These are phyloP conservation scores for Verticillium dahliae DNA, from an alignment of 2,329 filamentous ascomycete genomes.

Conservation along the genomic window DNA sequence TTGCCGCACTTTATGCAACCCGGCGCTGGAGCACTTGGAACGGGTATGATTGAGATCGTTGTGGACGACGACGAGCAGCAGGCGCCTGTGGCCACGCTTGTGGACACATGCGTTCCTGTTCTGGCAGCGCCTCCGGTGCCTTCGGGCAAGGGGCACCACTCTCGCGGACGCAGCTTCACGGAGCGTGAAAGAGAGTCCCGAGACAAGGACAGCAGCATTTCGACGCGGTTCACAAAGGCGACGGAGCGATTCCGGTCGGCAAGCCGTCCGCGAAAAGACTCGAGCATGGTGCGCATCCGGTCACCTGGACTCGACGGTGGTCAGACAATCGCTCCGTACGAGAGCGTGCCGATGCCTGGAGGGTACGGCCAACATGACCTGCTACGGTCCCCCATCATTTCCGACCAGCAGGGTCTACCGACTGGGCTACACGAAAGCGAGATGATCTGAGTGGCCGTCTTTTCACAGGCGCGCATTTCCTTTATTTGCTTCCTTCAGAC, in stretches of 20 bases:
- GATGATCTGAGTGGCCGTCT: constrained; percentile 38
- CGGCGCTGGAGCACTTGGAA: constrained; percentile 36
- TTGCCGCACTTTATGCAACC: constrained; percentile 37
- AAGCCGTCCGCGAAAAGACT: constrained; percentile 44
- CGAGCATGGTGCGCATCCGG: constrained; percentile 21
- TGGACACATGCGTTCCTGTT: constrained; percentile 37
- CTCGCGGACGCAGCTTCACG: constrained; percentile 49
- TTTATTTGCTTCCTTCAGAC: neutral
- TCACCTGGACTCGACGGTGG: constrained; percentile 31
- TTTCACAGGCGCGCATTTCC: neutral
- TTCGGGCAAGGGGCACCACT: constrained; percentile 33
- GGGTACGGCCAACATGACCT: constrained; percentile 3
- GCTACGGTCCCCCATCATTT: neutral
- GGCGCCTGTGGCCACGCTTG: constrained; percentile 24
- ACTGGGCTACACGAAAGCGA: constrained; percentile 48
- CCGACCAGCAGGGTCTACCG: constrained; percentile 28
- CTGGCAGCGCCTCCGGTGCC: constrained; percentile 38
- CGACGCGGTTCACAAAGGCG: constrained; percentile 48
- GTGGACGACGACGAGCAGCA: constrained; percentile 51
- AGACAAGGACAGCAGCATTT: constrained; percentile 34
- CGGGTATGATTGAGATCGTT: constrained; percentile 59
- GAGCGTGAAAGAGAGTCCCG: constrained; percentile 20
- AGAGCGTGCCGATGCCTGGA: constrained; percentile 31
- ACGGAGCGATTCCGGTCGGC: constrained; percentile 55
- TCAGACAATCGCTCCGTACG: constrained; percentile 30